Base-by-base conservation (phyloP, 306 rosid species). In the Cyamopsis tetragonoloba region DNA sequence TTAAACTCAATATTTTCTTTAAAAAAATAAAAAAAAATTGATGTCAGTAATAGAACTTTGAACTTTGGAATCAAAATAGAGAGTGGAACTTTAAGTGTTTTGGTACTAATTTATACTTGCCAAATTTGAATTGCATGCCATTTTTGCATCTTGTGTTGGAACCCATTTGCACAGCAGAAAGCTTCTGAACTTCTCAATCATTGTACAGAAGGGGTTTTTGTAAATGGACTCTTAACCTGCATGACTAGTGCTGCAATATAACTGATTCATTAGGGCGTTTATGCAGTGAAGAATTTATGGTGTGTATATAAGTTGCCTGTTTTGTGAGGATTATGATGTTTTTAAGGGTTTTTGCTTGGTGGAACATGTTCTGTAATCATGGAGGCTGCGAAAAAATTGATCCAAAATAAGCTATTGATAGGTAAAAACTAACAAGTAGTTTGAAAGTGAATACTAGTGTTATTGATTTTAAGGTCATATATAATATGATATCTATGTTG, bases 101-200 rank as follows among this genome's bases (percentile, higher is more conserved):
- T 31, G 48, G 26, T 51, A 7, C 17, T 53, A 7, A 6, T 7
- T 34, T 71, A 43, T 3, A n/a, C 22, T 14, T 50, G 39, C 4
- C 2, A 37, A 37, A 13, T 60, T 61, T 50, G 61, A 37, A 37
- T 38, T 65, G 32, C 32, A 28, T 75, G 68, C 44, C 11, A 19
- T 24, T 58, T 75, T 66, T 55, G 32, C 51, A 30, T 73, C 38
- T 64, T 47, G 28, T 42, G 66, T 49, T 76, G 56, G 65, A 28
- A 1, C 41, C 34, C 47, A 28, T 11, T 53, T 47, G 20, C 66
- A 57, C 41, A 35, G 26, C 27, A 24, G 57, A 37, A 58, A 35
- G 62, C 15, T 67, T 23, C 7, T 47, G 18, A 38, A 31, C 42
- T 49, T 60, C n/a, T 59, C 20, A 23, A 46, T 35, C 7, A 7